phyloP scores from a whole-genome alignment of 805 yeast genomes.

The Sugiyamaella smithiae region DNA sequence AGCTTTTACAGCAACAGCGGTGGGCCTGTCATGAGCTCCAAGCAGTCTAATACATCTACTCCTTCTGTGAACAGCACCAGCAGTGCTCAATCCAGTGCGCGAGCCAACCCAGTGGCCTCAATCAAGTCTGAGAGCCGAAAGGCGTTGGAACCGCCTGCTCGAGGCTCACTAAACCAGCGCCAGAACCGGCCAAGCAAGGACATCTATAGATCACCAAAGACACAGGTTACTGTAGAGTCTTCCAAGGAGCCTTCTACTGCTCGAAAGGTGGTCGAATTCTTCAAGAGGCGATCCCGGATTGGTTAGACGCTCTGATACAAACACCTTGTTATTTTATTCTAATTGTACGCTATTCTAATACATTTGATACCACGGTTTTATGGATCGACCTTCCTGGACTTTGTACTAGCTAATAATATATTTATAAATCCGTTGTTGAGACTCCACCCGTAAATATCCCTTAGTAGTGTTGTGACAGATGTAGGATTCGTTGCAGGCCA shows the following conservation, averaged over 20 bases:
- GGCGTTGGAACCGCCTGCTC: constrained; percentile 23
- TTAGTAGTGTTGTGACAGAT: too few species aligned
- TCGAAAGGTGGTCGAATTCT: constrained; percentile 36
- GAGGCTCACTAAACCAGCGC: constrained; percentile 23
- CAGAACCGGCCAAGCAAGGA: constrained; percentile 14
- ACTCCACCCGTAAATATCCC: too few species aligned
- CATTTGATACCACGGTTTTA: too few species aligned
- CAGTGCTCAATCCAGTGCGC: constrained; percentile 1
- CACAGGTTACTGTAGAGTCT: background rate
- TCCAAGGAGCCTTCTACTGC: constrained; percentile 28
- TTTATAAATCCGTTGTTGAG: too few species aligned
- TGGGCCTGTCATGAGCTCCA: constrained; percentile 6
- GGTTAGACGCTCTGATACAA: constrained; percentile 12
- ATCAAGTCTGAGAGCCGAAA: constrained; percentile 16
- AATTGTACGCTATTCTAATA: constrained; percentile 5
- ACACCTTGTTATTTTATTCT: constrained; percentile 3
- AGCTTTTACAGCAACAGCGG: constrained; percentile 15
- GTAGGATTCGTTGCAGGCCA: too few species aligned
- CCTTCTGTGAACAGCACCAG: background rate
- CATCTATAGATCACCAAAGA: constrained; percentile 3
- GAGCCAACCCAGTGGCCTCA: constrained; percentile 10
- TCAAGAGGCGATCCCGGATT: constrained; percentile 37
- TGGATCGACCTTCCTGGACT: too few species aligned
- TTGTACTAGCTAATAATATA: too few species aligned
- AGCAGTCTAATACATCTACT: constrained; percentile 12